Percentiles rank a stretch among this genome's conserved stretches.
Evolutionary conservation across 495 filamentous ascomycete species (phyloP).

Genomic region (Penicillium coprophilum): DNA sequence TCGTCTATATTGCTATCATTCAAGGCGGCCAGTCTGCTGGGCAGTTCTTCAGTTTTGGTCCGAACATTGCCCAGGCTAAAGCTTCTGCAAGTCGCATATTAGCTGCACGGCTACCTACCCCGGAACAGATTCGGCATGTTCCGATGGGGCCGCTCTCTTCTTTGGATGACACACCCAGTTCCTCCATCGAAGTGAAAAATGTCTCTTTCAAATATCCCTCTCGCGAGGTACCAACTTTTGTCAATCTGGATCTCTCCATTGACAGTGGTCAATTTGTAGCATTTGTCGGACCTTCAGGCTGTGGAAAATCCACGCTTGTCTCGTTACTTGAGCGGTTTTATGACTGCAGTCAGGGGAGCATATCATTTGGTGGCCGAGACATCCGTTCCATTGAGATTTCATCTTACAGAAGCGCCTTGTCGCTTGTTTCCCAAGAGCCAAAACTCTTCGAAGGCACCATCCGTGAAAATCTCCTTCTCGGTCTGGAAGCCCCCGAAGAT

Average conservation of each 20-base stretch:
- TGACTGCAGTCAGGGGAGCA: slow-evolving; percentile 39
- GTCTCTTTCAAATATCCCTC: slow-evolving; percentile 61
- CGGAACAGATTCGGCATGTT: background rate
- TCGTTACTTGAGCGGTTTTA: slow-evolving; percentile 67
- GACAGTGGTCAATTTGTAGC: slow-evolving; percentile 65
- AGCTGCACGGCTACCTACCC: background rate
- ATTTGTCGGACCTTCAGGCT: slow-evolving; percentile 69
- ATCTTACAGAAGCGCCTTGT: slow-evolving; percentile 42
- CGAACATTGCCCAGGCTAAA: slow-evolving; percentile 56
- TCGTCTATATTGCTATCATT: slow-evolving; percentile 60
- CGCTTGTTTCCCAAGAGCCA: slow-evolving; percentile 53
- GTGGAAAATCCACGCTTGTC: slow-evolving; percentile 70
- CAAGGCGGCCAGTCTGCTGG: slow-evolving; percentile 55
- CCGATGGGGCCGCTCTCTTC: background rate
- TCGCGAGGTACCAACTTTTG: slow-evolving; percentile 52
- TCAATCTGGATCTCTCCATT: slow-evolving; percentile 43
- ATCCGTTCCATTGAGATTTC: slow-evolving; percentile 34
- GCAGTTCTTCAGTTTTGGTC: slow-evolving; percentile 50
- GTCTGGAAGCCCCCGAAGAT: slow-evolving; percentile 37
- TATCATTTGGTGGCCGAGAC: slow-evolving; percentile 39
- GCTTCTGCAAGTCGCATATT: slow-evolving; percentile 55
- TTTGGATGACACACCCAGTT: background rate
- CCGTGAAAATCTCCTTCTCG: slow-evolving; percentile 50
- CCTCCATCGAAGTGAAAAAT: slow-evolving; percentile 41
- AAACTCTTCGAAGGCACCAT: slow-evolving; percentile 53